Evolutionary conservation across 495 filamentous ascomycete genomes (phyloP).

Genomic region (Trichoderma gamsii): DNA sequence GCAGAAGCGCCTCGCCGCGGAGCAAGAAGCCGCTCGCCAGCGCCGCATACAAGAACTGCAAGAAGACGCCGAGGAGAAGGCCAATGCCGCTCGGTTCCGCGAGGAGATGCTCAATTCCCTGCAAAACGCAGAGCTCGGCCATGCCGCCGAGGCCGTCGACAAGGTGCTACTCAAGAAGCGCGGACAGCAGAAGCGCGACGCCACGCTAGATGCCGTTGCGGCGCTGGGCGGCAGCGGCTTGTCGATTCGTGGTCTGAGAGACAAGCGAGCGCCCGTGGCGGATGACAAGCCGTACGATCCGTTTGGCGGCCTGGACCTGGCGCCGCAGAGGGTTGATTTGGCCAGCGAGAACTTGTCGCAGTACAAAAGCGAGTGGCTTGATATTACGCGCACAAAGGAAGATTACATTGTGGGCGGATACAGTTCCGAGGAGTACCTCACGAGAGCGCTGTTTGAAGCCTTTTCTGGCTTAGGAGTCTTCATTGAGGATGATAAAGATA

Average conservation of each 20-base stretch:
- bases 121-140: slow-evolving; percentile 41
- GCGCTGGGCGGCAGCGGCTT: slow-evolving; percentile 33
- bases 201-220: slow-evolving; percentile 24
- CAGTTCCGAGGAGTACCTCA: slow-evolving; percentile 71
- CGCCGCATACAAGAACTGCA: slow-evolving; percentile 52
- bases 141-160: slow-evolving; percentile 49
- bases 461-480: slow-evolving; percentile 79
- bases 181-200: slow-evolving; percentile 33
- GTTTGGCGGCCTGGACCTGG: slow-evolving; percentile 67
- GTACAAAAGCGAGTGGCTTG: slow-evolving; percentile 59
- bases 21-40: slow-evolving; percentile 51
- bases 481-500: slow-evolving; percentile 70
- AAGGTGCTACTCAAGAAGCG: slow-evolving; percentile 68
- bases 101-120: slow-evolving; percentile 47
- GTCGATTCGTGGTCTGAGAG: slow-evolving; percentile 72
- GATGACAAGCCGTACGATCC: slow-evolving; percentile 72
- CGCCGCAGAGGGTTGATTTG: slow-evolving; percentile 63
- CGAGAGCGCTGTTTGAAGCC: slow-evolving; percentile 74
- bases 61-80: slow-evolving; percentile 45
- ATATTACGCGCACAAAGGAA: slow-evolving; percentile 51
- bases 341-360: slow-evolving; percentile 35
- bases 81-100: slow-evolving; percentile 41
- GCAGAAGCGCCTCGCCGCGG: slow-evolving; percentile 32
- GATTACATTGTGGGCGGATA: slow-evolving; percentile 74
- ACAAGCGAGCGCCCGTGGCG: slow-evolving; percentile 35